phyloP scores from a whole-genome alignment of 768 basidiomycete genomes.

The Lactarius hatsudake region DNA sequence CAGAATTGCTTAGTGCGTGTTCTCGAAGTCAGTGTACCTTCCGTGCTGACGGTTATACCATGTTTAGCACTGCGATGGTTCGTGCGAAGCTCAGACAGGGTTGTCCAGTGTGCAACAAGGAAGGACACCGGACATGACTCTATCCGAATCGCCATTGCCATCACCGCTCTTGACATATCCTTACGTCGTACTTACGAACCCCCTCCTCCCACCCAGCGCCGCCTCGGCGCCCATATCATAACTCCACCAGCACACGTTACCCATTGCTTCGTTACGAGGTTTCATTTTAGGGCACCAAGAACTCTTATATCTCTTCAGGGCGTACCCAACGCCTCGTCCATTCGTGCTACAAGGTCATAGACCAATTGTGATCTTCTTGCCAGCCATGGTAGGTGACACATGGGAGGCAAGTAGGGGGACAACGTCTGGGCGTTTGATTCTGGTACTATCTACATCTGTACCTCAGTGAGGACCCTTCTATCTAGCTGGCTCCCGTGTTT shows the following conservation, averaged over 20 bases:
- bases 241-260: not conserved
- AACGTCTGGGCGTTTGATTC: not conserved
- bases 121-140: slow-evolving; percentile 41
- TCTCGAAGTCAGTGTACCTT: not conserved
- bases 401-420: not conserved
- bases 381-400: not conserved
- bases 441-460: not conserved
- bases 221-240: not conserved
- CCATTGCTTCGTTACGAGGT: not conserved
- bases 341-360: not conserved
- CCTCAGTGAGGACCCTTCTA: not conserved
- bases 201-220: not conserved
- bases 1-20: slow-evolving; percentile 71
- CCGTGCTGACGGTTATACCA: not conserved
- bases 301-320: not conserved
- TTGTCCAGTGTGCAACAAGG: slow-evolving; percentile 77
- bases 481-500: not conserved
- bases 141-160: not conserved
- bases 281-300: not conserved
- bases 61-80: slow-evolving; percentile 63
- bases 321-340: not conserved
- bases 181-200: not conserved
- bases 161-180: not conserved
- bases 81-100: slow-evolving; percentile 60
- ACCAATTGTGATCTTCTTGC: not conserved